Evolutionary conservation across 257 asterid genomes (phyloP).

Genomic region (Cruciata laevipes): DNA sequence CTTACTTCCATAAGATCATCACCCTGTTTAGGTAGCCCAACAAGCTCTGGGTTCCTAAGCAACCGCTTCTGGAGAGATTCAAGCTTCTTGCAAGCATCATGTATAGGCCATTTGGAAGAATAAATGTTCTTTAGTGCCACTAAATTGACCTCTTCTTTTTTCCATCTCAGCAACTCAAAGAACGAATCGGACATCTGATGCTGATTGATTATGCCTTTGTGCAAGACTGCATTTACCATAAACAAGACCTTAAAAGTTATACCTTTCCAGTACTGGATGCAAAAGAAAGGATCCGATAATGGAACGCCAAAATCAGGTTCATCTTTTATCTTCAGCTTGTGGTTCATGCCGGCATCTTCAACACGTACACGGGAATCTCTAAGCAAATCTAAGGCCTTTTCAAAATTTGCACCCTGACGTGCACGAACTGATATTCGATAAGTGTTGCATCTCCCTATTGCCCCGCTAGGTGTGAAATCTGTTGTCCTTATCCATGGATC

Average conservation of each 20-base stretch:
- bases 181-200: slow-evolving; percentile 63
- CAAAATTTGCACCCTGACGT: slow-evolving; percentile 33
- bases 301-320: slow-evolving; percentile 63
- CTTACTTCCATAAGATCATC: slow-evolving; percentile 71
- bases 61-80: slow-evolving; percentile 48
- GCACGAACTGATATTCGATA: slow-evolving; percentile 60
- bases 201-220: slow-evolving; percentile 73
- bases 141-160: slow-evolving; percentile 46
- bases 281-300: slow-evolving; percentile 49
- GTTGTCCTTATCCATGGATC: slow-evolving; percentile 97
- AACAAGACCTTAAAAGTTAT: slow-evolving; percentile 56
- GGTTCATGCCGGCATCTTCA: slow-evolving; percentile 8
- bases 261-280: slow-evolving; percentile 45
- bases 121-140: slow-evolving; percentile 61
- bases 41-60: slow-evolving; percentile 52
- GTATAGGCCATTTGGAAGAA: slow-evolving; percentile 46
- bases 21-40: slow-evolving; percentile 41
- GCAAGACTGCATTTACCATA: slow-evolving; percentile 71
- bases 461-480: slow-evolving; percentile 72
- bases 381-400: slow-evolving; percentile 44
- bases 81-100: slow-evolving; percentile 50
- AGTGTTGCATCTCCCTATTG: slow-evolving; percentile 71
- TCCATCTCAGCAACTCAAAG: slow-evolving; percentile 46
- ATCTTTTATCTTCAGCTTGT: slow-evolving; percentile 25
- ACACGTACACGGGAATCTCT: slow-evolving; percentile 34